Percentiles rank a stretch among this genome's conserved stretches.
Evolutionary conservation across 352 stramenopile genomes (phyloP).

Genomic region (Pythium oligandrum): DNA sequence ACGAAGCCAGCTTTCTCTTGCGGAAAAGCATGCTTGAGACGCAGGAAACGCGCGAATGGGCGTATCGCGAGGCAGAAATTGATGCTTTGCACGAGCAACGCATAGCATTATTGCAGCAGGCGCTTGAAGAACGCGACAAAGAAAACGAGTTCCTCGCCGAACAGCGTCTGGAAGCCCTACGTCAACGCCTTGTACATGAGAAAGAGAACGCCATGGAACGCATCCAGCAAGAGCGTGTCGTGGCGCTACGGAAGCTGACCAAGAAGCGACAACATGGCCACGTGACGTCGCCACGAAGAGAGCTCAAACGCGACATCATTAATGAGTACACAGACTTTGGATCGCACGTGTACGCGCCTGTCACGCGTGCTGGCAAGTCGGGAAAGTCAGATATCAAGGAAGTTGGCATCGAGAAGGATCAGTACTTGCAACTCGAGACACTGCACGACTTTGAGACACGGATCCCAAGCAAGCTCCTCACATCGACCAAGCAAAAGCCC

Average conservation of each 20-base stretch:
- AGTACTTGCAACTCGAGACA: conserved; percentile 47
- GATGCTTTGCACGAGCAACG: conserved; percentile 79
- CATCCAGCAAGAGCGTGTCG: conserved; percentile 85
- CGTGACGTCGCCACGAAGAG: conserved; percentile 27
- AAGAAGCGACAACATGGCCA: conserved; percentile 74
- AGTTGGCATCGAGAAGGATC: conserved; percentile 44
- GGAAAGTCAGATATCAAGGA: conserved; percentile 49
- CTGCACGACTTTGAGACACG: conserved; percentile 60
- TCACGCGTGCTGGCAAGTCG: conserved; percentile 54
- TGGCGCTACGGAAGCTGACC: conserved; percentile 87
- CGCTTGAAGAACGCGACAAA: conserved; percentile 84
- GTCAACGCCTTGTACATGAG: conserved; percentile 68
- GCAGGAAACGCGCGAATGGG: conserved; percentile 89
- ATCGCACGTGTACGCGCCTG: conserved; percentile 82
- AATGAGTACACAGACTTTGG: conserved; percentile 81
- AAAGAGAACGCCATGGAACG: conserved; percentile 71
- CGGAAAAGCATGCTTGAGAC: conserved; percentile 91
- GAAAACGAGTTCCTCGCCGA: conserved; percentile 90
- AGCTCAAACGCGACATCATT: conserved; percentile 82
- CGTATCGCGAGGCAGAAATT: conserved; percentile 87
- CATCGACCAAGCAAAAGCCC: conserved; percentile 45
- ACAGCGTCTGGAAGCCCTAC: conserved; percentile 86
- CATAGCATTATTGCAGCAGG: conserved; percentile 71
- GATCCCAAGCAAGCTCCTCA: conserved; percentile 48
- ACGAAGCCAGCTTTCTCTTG: conserved; percentile 89